Evolutionary conservation across 257 asterid genomes (phyloP), one percentile per base, ranked within the genome.

Genomic region (Ajuga chamaepitys): DNA sequence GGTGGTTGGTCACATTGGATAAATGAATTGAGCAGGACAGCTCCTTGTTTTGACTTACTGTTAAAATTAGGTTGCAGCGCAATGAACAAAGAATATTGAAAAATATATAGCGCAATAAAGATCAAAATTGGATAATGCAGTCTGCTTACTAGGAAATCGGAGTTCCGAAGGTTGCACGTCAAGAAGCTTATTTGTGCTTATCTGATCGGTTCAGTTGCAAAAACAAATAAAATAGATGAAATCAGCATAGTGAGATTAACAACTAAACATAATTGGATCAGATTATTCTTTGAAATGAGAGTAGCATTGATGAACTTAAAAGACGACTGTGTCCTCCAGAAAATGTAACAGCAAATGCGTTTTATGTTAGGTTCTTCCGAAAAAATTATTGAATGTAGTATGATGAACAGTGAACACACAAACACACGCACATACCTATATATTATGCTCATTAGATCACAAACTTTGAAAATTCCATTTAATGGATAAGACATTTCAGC

Each of bases 101-200:
- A 32, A 35, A 10, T 38, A 28, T 2, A 30, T 7, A 2, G 6
- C 2, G 14, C 6, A 10, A 7, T 44, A 37, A 4, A 38, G 58
- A 71, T 32, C n/a, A 32, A 7, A 25, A 5, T 26, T 6, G 24
- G 54, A 59, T 41, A 26, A 40, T 8, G 47, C 42, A 5, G 32
- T 28, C 30, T 58, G 4, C 77, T 81, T 78, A 86, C 95, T 65
- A 32, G 83, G 71, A 26, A 66, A 40, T 28, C 66, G 58, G 62
- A 76, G 74, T 16, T 65, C 56, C 47, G 61, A 30, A 56, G 76
- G 82, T 45, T 77, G 69, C 37, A 77, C 56, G 16, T 73, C 55
- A 30, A 77, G 71, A 51, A 68, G 78, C 64, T 73, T 68, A 28
- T 40, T 35, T 21, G 52, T 32, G 56, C 52, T 72, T 40, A 28